Base-by-base conservation (phyloP, 495 filamentous ascomycete genomes). In the Penicillium waksmanii region DNA sequence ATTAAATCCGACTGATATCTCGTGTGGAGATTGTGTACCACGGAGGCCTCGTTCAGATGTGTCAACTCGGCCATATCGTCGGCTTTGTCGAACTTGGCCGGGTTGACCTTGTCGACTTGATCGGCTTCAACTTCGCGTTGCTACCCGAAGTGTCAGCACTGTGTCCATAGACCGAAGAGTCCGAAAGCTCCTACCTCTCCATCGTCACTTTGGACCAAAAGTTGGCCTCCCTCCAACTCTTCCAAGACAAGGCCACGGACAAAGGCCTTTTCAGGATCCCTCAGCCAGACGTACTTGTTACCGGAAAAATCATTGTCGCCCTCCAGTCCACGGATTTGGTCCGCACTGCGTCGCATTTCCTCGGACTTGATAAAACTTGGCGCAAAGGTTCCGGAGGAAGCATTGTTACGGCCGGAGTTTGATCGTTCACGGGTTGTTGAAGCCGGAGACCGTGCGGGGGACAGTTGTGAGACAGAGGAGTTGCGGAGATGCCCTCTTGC, bases 51-150 rank as follows among this genome's bases (percentile, higher is more conserved):
- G 70, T 99, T 99, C 44, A 99, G 76, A 68, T 98, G 95, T 13
- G 96, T 99, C 65, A 99, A 80, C 74, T 98, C 95, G 2, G 96
- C 95, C 96, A 99, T 99, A 70, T 99, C 96, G 77, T 96, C 90
- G 7, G 95, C 94, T 73, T 95, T 97, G 81, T 99, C 96, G 70
- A 99, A 99, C 69, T 99, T 99, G 55, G 92, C 96, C 23, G 96
- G 96, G 74, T 99, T 99, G 77, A 98, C 96, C 74, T 96, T 97
- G 80, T 99, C 96, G 50, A 96, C 92, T 57, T 84, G 87, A 61
- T 97, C 92, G 19, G 83, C 74, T 62, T 93, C 86, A 34, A 95
- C 88, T 68, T 91, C 89, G 47, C 92, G 90, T 85, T 96, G 92
- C 89, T 96, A 63, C 57, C 27, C 31, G 33, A 52, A 12, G 17